Base-by-base conservation (phyloP, 2,329 filamentous ascomycete genomes). In the Furcasterigmium furcatum region DNA sequence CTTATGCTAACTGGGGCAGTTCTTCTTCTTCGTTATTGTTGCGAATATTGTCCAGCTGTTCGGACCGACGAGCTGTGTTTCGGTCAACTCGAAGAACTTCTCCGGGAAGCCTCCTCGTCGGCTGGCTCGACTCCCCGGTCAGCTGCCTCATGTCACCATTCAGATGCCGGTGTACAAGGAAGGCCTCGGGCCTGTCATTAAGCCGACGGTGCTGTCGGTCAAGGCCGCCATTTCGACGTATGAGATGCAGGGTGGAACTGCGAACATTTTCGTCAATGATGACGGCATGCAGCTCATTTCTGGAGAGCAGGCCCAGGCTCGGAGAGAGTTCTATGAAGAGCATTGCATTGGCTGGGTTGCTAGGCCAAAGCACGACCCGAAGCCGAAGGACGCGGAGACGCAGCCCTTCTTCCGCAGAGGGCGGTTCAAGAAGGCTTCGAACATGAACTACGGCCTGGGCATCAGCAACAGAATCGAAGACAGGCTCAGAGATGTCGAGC, bases 351-450 rank as follows among this genome's bases (percentile, higher is more conserved):
- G 72, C 30, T 73, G 72, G 65, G 70, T 72, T 18, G 65, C 72
- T 1, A 66, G 75, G n/a, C 71, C 71, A 6, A 63, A 61, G 41
- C 68, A 75, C 47, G 72, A 72, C 47, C 66, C 68, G 10, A 66
- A 72, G 22, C 70, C 70, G 44, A 65, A 69, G 20, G 70, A 79
- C 46, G n/a, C 55, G 47, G 69, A 66, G 16, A 5, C 14, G 18
- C 35, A 18, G 16, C 14, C 25, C 4, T 82, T 79, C 54, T 49
- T 75, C 16, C 71, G 80, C 32, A 70, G 70, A 32, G 83, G 83
- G 45, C 85, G 85, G 59, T 87, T 86, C 70, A 87, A 87, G 68
- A 86, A 87, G 64, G 82, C 83, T 2, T 87, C 82, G 22, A 88
- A 88, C 67, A 88, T 88, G 84, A 88, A 88, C 61, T 88, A 82